Percentiles rank a stretch among this genome's conserved stretches.
phyloP scores from a whole-genome alignment of 768 basidiomycete species.

The Lactarius tabidus region DNA sequence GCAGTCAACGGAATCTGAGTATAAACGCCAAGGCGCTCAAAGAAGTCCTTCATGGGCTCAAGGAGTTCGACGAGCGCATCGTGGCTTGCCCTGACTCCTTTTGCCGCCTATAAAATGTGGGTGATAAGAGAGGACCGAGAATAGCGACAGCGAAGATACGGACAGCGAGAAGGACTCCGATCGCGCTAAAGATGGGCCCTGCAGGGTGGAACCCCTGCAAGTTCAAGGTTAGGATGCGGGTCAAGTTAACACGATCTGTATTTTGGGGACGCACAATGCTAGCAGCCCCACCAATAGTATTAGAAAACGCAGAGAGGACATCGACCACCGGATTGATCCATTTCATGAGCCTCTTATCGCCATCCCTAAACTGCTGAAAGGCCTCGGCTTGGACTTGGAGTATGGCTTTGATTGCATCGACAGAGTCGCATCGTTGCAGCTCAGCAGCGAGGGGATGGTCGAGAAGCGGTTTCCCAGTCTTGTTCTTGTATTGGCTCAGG shows the following conservation, averaged over 20 bases:
- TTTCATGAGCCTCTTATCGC: not conserved
- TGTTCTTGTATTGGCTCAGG: not conserved
- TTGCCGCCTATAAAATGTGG: no score
- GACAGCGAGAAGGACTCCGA: no score
- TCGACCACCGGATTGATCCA: constrained; percentile 4
- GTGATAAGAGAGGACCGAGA: no score
- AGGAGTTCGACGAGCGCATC: no score
- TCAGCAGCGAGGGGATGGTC: constrained; percentile 5
- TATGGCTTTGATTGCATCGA: not conserved
- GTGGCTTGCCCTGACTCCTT: no score
- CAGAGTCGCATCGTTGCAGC: constrained; percentile 1
- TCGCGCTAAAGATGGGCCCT: no score
- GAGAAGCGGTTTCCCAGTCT: not conserved
- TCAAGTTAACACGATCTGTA: no score
- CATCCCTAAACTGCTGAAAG: not conserved
- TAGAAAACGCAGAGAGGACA: not conserved
- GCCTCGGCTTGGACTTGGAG: not conserved
- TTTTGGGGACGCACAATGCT: no score
- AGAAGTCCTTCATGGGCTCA: no score
- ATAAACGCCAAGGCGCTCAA: not conserved
- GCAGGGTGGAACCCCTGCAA: no score
- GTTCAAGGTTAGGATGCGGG: no score
- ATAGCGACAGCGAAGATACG: no score
- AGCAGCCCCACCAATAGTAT: not conserved
- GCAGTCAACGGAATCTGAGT: not conserved